Conservation (phyloP, 2,329 filamentous ascomycete species). For the Epichloe uncinata region DNA sequence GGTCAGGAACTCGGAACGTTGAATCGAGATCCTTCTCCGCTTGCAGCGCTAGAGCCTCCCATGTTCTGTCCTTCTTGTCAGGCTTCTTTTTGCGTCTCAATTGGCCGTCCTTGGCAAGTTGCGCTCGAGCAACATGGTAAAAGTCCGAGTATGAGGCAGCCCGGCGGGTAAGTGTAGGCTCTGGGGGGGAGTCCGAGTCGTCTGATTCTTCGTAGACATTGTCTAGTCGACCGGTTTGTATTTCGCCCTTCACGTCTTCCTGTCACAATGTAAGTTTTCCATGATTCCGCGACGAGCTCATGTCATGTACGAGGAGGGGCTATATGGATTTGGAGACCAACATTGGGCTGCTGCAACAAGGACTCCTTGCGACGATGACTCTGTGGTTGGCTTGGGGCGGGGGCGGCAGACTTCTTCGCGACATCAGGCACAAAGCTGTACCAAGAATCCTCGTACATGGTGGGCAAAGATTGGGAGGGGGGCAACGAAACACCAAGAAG, state of each 20-base stretch:
- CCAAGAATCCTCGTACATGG: constrained; percentile 76
- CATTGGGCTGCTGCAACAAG: constrained; percentile 53
- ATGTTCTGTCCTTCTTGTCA: constrained; percentile 29
- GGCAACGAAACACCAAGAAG: background rate
- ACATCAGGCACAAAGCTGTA: constrained; percentile 61
- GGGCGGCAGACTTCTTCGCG: constrained; percentile 33
- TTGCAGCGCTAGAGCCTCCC: constrained; percentile 33
- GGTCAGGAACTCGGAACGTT: background rate
- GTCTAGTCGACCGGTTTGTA: constrained; percentile 40
- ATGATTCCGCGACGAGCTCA: background rate
- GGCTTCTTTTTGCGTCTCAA: constrained; percentile 24
- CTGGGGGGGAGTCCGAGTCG: constrained; percentile 42
- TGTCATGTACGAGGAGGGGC: background rate
- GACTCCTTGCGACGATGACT: constrained; percentile 56
- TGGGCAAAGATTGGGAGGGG: constrained; percentile 7
- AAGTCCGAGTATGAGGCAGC: constrained; percentile 68
- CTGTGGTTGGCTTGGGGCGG: constrained; percentile 27
- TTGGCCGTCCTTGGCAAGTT: constrained; percentile 36
- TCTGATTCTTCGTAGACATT: constrained; percentile 45
- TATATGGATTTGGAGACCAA: constrained; percentile 22
- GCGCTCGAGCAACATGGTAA: constrained; percentile 47
- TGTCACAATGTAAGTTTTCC: constrained; percentile 21
- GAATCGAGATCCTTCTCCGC: constrained; percentile 13
- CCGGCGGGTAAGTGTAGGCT: constrained; percentile 50
- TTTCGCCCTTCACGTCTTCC: constrained; percentile 38